phyloP scores from a whole-genome alignment of 2,329 filamentous ascomycete species.

The Cladophialophora immunda region DNA sequence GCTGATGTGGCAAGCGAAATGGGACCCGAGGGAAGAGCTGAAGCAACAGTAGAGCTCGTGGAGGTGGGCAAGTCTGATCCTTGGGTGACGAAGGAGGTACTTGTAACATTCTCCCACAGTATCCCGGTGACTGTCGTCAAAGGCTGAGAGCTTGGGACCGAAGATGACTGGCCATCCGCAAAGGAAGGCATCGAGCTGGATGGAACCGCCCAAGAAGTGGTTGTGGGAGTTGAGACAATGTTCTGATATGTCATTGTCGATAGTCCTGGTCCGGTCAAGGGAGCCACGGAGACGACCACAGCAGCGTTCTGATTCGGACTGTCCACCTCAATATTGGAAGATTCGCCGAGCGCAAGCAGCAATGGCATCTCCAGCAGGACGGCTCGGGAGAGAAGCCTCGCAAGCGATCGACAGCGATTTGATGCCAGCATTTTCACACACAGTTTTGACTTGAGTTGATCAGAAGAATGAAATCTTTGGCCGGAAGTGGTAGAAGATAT shows the following conservation, averaged over 20 bases:
- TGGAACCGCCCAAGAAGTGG: neutral
- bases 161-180: neutral
- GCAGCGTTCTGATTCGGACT: neutral
- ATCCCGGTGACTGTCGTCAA: neutral
- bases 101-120: neutral
- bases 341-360: neutral
- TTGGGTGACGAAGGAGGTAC: neutral
- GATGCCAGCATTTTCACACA: neutral
- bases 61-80: neutral
- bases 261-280: conserved; percentile 3
- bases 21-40: neutral
- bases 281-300: neutral
- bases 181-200: neutral
- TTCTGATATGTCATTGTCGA: conserved; percentile 15
- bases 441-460: neutral
- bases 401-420: neutral
- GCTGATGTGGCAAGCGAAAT: neutral
- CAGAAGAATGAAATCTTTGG: neutral
- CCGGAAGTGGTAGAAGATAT: neutral
- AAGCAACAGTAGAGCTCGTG: neutral
- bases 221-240: neutral
- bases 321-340: neutral
- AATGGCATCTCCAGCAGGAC: neutral
- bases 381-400: neutral
- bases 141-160: neutral